A percentile compares a stretch with the other conserved stretches of the same genome.
Conservation (phyloP, 2,329 filamentous ascomycete species). For the Myriangium duriaei region DNA sequence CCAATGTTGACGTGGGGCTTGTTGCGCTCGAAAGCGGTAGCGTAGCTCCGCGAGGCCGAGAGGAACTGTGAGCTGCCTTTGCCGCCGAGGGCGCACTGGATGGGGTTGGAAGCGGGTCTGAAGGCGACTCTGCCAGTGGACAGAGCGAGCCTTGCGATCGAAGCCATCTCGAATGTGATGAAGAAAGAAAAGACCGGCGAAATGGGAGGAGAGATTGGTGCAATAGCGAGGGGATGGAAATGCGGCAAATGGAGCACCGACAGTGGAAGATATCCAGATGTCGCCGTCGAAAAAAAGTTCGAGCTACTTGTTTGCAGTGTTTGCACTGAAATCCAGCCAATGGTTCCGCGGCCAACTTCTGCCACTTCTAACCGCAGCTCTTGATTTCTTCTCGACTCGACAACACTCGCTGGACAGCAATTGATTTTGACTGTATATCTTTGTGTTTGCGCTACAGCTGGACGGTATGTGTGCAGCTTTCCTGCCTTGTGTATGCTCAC, state of each 20-base stretch:
- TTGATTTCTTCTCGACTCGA: neutral
- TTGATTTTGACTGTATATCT: constrained; percentile 2
- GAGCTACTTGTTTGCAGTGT: constrained; percentile 4
- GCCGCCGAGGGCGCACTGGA: constrained; percentile 56
- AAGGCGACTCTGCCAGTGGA: constrained; percentile 69
- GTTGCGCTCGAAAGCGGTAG: constrained; percentile 62
- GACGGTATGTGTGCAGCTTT: no score
- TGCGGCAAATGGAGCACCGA: constrained; percentile 5
- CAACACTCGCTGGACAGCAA: neutral
- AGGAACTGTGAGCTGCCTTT: constrained; percentile 52
- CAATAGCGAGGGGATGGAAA: neutral
- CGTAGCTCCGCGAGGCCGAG: constrained; percentile 46
- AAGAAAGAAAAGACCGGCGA: constrained; percentile 7
- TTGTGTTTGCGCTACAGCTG: no score
- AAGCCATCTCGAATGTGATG: constrained; percentile 6
- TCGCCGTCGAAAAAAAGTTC: constrained; percentile 7
- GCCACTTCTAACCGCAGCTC: constrained; percentile 4
- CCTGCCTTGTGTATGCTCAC: no score
- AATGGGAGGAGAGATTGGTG: constrained; percentile 9
- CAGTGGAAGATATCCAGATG: no score
- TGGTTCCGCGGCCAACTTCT: constrained; percentile 1
- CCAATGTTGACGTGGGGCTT: constrained; percentile 99
- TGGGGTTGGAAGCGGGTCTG: constrained; percentile 57
- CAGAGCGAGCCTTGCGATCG: constrained; percentile 53
- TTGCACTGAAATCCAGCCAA: neutral